phyloP scores from a whole-genome alignment of 2,329 filamentous ascomycete genomes.

The Fusarium zealandicum region DNA sequence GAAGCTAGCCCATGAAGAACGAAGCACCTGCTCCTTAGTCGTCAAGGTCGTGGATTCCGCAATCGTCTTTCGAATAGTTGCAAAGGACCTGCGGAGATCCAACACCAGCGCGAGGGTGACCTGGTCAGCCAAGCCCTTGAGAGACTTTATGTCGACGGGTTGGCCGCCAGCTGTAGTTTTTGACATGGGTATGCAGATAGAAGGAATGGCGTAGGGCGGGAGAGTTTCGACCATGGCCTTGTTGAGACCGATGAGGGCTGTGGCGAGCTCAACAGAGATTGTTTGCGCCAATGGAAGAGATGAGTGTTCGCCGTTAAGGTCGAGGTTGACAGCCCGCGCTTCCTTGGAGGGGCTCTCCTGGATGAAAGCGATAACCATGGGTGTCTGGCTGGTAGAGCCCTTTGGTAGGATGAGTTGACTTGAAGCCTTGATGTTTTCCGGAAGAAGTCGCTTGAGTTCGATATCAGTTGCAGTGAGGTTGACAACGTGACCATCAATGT shows the following conservation, averaged over 20 bases:
- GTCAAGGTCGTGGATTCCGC: conserved; percentile 29
- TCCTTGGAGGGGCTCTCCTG: conserved; percentile 10
- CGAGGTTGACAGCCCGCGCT: conserved; percentile 17
- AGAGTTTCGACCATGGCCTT: conserved; percentile 39
- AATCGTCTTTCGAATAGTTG: conserved; percentile 20
- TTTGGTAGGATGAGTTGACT: conserved; percentile 32
- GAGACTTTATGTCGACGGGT: not conserved
- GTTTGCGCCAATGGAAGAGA: conserved; percentile 20
- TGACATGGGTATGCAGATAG: conserved; percentile 30
- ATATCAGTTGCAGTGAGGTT: conserved; percentile 36
- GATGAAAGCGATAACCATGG: conserved; percentile 30
- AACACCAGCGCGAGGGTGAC: conserved; percentile 26
- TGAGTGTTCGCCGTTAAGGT: not conserved
- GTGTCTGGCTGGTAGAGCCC: conserved; percentile 32
- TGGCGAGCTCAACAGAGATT: conserved; percentile 31
- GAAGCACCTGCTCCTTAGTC: conserved; percentile 29
- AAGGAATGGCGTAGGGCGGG: conserved; percentile 39
- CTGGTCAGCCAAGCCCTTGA: not conserved
- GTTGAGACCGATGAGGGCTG: conserved; percentile 33
- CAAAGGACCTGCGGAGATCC: conserved; percentile 27
- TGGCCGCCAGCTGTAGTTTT: not conserved
- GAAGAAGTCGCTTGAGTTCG: conserved; percentile 35
- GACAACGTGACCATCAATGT: conserved; percentile 36
- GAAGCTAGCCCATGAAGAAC: conserved; percentile 34
- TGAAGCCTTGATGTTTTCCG: conserved; percentile 6